Percentiles rank a stretch among this genome's conserved stretches.
These are phyloP conservation scores for Zygnema cylindricum DNA, from an alignment of 139 green algal genomes.

Conservation along the genomic window DNA sequence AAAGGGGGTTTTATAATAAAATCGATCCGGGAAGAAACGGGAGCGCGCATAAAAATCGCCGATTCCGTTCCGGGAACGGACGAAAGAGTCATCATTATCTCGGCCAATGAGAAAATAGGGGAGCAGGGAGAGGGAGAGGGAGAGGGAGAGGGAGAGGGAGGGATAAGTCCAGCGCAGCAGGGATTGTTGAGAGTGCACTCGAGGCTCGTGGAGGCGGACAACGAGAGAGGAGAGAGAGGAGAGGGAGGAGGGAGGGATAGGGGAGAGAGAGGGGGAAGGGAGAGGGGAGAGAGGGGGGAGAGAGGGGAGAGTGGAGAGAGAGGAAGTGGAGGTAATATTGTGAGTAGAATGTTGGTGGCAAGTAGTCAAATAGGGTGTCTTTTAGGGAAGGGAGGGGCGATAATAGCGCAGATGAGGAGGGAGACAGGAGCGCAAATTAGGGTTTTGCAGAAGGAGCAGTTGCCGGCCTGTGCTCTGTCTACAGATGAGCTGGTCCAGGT, in stretches of 20 bases:
- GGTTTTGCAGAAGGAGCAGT: conserved; percentile 27
- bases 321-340: neutral
- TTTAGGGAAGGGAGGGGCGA: conserved; percentile 53
- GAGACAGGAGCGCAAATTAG: conserved; percentile 39
- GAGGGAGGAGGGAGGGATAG: neutral
- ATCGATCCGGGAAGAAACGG: conserved; percentile 47
- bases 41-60: conserved; percentile 41
- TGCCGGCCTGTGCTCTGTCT: conserved; percentile 36
- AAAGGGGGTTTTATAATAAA: conserved; percentile 50
- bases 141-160: neutral
- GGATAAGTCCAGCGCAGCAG: neutral
- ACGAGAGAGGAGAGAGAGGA: neutral
- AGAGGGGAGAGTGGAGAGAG: neutral
- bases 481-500: conserved; percentile 51
- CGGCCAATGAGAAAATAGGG: neutral
- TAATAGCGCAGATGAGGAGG: conserved; percentile 47
- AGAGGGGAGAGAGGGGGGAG: neutral
- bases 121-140: neutral
- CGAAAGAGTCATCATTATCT: conserved; percentile 21
- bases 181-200: neutral
- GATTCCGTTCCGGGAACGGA: neutral
- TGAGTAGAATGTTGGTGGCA: conserved; percentile 18
- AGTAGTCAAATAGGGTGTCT: conserved; percentile 55
- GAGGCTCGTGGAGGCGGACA: neutral
- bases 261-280: neutral